Conservation (phyloP, 139 green algal species). For the Chlorella sp. region DNA sequence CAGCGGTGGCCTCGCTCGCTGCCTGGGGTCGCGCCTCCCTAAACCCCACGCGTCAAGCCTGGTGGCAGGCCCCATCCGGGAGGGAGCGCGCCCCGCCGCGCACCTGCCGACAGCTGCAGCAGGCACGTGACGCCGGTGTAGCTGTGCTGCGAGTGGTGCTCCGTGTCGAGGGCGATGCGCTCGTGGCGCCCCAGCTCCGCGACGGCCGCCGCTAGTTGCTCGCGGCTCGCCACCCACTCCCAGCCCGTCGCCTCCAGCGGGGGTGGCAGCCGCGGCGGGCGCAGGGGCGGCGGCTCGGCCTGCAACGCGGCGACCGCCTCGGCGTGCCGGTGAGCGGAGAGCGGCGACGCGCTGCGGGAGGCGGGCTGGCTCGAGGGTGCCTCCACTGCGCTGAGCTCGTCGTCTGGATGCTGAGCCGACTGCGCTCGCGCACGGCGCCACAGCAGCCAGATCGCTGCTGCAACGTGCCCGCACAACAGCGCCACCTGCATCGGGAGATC, state of each 20-base stretch:
- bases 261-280: neutral
- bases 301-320: neutral
- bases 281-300: neutral
- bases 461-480: too few relatives aligned
- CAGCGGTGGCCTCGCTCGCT: too few relatives aligned
- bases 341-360: too few relatives aligned
- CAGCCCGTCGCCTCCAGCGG: neutral
- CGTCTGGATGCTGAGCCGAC: too few relatives aligned
- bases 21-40: too few relatives aligned
- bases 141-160: slow-evolving; percentile 57
- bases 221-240: slow-evolving; percentile 33
- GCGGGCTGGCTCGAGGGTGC: too few relatives aligned
- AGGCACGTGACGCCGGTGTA: slow-evolving; percentile 79
- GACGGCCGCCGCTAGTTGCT: slow-evolving; percentile 32
- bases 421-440: too few relatives aligned
- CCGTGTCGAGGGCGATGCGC: slow-evolving; percentile 68
- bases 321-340: neutral
- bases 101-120: slow-evolving; percentile 72
- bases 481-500: too few relatives aligned
- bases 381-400: too few relatives aligned
- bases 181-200: slow-evolving; percentile 22
- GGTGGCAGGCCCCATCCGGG: too few relatives aligned
- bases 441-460: too few relatives aligned
- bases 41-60: too few relatives aligned
- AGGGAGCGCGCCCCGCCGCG: neutral